Percentiles rank a stretch among this genome's conserved stretches.
phyloP scores from a whole-genome alignment of 176 grass and related monocot species.

The Aegilops speltoides region DNA sequence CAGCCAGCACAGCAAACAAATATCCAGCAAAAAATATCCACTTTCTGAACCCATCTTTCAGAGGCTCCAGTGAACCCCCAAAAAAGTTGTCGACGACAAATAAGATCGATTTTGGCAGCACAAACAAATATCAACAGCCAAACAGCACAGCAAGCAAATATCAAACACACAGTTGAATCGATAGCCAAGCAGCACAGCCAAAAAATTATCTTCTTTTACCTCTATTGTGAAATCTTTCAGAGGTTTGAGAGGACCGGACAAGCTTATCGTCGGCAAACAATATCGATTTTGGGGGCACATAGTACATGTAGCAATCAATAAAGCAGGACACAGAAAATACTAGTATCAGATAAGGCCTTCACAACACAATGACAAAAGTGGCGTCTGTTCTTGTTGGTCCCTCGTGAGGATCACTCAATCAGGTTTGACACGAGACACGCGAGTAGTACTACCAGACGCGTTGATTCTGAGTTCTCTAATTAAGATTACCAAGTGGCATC shows the following conservation, averaged over 20 bases:
- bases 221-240: background rate
- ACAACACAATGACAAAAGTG: constrained; percentile 12
- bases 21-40: background rate
- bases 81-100: background rate
- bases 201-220: background rate
- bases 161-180: no score
- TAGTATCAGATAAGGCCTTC: background rate
- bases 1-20: background rate
- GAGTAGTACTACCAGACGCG: background rate
- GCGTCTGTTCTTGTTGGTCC: background rate
- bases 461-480: background rate
- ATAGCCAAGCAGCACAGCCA: background rate
- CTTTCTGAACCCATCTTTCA: background rate
- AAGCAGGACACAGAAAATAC: background rate
- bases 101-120: no score
- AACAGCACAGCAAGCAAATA: background rate
- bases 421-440: constrained; percentile 5
- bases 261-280: background rate
- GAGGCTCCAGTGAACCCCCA: background rate
- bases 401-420: constrained; percentile 5
- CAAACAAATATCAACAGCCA: background rate
- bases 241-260: background rate
- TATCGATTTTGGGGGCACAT: background rate
- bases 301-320: background rate
- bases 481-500: background rate